A percentile compares a stretch with the other conserved stretches of the same genome.
phyloP scores from a whole-genome alignment of 176 grass and related monocot species.

The Typha latifolia region DNA sequence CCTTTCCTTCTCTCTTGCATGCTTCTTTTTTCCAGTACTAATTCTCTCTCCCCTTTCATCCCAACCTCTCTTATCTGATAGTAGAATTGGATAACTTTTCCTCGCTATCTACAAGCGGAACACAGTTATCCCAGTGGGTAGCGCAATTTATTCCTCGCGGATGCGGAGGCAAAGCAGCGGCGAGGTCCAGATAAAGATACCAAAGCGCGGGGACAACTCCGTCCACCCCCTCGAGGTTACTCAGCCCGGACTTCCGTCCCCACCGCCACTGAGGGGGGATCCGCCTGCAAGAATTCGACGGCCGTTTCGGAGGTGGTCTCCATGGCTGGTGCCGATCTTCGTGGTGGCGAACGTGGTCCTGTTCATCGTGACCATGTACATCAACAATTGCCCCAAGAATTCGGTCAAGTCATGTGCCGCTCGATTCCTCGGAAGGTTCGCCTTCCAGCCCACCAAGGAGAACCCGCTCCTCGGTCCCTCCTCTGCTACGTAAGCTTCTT shows the following conservation, averaged over 20 bases:
- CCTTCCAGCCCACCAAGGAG: conserved; percentile 73
- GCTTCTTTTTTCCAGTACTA: not conserved
- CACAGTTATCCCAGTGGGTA: not conserved
- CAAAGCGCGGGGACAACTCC: not conserved
- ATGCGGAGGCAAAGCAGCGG: not conserved
- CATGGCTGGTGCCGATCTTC: conserved; percentile 57
- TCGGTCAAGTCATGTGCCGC: conserved; percentile 30
- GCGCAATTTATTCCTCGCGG: not conserved
- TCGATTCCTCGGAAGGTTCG: conserved; percentile 54
- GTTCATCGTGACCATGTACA: conserved; percentile 68
- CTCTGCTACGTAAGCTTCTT: conserved; percentile 39
- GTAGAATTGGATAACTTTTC: not conserved
- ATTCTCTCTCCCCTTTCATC: not conserved
- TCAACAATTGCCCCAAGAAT: conserved; percentile 69
- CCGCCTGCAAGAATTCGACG: not conserved
- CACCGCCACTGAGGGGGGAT: not conserved
- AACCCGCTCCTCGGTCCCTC: conserved; percentile 91
- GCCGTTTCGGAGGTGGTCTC: conserved; percentile 18
- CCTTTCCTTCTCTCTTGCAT: not conserved
- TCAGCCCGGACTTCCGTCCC: too few species aligned
- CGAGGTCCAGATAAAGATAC: not conserved
- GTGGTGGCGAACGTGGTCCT: conserved; percentile 33
- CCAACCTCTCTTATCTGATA: not conserved
- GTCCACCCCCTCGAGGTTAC: not conserved
- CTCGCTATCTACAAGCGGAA: not conserved